phyloP scores from a whole-genome alignment of 1,284 basidiomycete species.

The Papiliotrema fonsecae region DNA sequence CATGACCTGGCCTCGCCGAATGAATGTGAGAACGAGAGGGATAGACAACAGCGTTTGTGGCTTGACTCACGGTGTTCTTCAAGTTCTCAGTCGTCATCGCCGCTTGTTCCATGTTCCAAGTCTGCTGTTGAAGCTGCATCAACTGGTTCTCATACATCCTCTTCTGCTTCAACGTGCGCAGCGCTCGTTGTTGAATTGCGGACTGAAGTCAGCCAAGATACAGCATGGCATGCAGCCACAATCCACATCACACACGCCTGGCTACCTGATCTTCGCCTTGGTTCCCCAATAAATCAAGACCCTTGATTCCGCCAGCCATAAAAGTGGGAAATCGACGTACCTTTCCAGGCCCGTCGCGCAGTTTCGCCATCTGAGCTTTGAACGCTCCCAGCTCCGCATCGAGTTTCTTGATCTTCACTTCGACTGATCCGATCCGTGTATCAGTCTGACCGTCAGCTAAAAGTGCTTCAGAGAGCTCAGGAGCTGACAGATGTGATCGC shows the following conservation, averaged over 20 bases:
- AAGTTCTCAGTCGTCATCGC: slow-evolving; percentile 94
- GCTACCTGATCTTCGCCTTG: too few species aligned
- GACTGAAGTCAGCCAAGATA: slow-evolving; percentile 52
- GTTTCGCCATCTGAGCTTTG: slow-evolving; percentile 93
- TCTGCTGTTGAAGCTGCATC: slow-evolving; percentile 85
- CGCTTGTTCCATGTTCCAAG: slow-evolving; percentile 98
- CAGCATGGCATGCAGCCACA: slow-evolving; percentile 1
- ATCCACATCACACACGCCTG: too few species aligned
- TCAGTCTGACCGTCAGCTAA: slow-evolving; percentile 63
- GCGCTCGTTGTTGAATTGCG: slow-evolving; percentile 91
- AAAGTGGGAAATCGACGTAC: slow-evolving; percentile 50
- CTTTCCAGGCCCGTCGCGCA: slow-evolving; percentile 93
- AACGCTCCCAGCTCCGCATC: slow-evolving; percentile 89
- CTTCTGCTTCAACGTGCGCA: slow-evolving; percentile 92
- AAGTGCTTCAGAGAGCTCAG: neutral
- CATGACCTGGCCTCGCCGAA: too few species aligned
- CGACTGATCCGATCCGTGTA: slow-evolving; percentile 77
- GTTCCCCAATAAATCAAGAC: too few species aligned
- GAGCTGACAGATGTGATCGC: slow-evolving; percentile 75
- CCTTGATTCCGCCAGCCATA: too few species aligned
- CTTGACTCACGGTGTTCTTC: slow-evolving; percentile 68
- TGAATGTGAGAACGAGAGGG: too few species aligned
- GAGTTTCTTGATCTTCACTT: slow-evolving; percentile 95
- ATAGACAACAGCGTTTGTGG: too few species aligned
- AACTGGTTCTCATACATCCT: slow-evolving; percentile 90